Conservation (phyloP, 1,284 basidiomycete genomes). For the Microbotryum scabiosae region DNA sequence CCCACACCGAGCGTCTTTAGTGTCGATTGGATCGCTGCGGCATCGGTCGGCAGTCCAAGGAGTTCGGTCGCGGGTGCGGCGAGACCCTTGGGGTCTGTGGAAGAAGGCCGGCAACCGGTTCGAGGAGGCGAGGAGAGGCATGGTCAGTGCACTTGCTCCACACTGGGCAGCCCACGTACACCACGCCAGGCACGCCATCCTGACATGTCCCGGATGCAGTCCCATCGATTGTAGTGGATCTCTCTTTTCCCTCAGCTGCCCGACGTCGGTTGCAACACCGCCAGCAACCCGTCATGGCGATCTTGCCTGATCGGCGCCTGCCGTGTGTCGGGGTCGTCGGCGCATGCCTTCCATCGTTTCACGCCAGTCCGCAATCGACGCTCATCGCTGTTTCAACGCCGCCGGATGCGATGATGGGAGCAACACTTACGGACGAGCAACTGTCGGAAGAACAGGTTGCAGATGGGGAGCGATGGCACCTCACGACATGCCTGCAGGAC, state of each 20-base stretch:
- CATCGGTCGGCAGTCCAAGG: slow-evolving; percentile 28
- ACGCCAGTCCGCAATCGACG: too few species aligned
- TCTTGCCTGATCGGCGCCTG: too few species aligned
- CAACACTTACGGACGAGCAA: slow-evolving; percentile 30
- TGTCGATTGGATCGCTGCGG: slow-evolving; percentile 5
- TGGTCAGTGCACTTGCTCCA: background rate
- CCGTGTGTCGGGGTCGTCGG: too few species aligned
- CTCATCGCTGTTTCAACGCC: background rate
- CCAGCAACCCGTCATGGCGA: too few species aligned
- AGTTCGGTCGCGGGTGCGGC: slow-evolving; percentile 20
- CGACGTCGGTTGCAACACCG: too few species aligned
- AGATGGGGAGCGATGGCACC: slow-evolving; percentile 40
- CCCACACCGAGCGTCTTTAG: slow-evolving; percentile 26
- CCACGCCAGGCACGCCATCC: background rate
- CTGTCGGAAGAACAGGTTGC: slow-evolving; percentile 44
- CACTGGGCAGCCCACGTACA: background rate
- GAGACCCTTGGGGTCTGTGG: slow-evolving; percentile 14
- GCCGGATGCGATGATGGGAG: background rate
- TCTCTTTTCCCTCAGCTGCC: too few species aligned
- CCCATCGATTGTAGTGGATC: background rate
- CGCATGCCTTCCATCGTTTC: too few species aligned
- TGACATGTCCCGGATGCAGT: background rate
- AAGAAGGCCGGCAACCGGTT: background rate
- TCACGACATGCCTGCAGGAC: slow-evolving; percentile 15
- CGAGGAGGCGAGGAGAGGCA: background rate